Evolutionary conservation across 768 basidiomycete species (phyloP), one percentile per base, ranked within the genome.

Genomic region (Boletus rubescentipes): DNA sequence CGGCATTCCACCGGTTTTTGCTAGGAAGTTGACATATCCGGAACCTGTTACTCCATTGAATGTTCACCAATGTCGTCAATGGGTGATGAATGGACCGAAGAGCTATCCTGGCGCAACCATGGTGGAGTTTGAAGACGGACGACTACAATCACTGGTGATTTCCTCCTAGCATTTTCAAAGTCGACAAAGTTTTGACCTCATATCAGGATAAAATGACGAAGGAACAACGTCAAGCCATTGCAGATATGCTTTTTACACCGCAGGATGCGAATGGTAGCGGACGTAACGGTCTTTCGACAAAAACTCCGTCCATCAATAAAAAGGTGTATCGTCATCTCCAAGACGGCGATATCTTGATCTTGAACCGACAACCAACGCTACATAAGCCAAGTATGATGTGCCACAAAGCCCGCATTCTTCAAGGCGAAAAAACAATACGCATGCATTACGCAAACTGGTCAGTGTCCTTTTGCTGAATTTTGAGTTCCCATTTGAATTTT

Each of bases 381-480:
- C 97, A 99, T 70, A 99, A 99, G 68, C 96, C 97, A 20, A 93
- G 91, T 78, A 99, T 99, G 96, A 99, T 99, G 97, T 88, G 87
- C 9, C 97, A 99, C 69, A 89, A 84, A 61, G 96, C 96, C 15
- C 87, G 87, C 52, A 89, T 98, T 18, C 71, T 99, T 57, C 82
- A 86, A 57, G 97, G 96, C 23, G 97, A 99, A 73, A 99, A 98
- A 78, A 98, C 97, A 0, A 98, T 99, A 68, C 84, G 97, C 14
- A 95, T 99, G 95, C 97, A 99, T 75, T 99, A 99, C 67, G 96
- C 97, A 23, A 99, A 99, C 67, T 99, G 96, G 94, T 96, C 54
- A 48, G 85, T 76, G 40, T 49, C 9, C 15, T 63, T 53, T 14
- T 36, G 12, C 44, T 20, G 20, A 45, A 18, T 42, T 23, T 20